These are phyloP conservation scores for Candida vartiovaarae DNA, from an alignment of 805 yeast genomes.

Conservation along the genomic window DNA sequence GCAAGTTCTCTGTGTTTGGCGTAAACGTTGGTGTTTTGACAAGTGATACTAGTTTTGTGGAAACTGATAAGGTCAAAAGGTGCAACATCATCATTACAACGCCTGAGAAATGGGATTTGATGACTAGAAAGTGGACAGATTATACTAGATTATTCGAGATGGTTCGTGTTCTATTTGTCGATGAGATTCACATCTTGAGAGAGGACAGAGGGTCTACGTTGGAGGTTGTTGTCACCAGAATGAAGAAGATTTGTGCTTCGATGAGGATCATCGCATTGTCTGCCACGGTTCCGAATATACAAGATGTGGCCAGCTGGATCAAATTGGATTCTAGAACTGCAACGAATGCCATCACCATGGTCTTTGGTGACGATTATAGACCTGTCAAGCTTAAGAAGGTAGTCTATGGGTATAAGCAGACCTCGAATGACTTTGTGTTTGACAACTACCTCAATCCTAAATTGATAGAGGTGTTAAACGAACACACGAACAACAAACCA, in stretches of 20 bases:
- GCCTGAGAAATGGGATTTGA: slow-evolving; percentile 57
- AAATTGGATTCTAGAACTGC: slow-evolving; percentile 17
- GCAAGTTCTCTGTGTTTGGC: slow-evolving; percentile 31
- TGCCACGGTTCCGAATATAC: slow-evolving; percentile 47
- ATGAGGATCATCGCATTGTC: slow-evolving; percentile 42
- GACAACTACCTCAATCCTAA: slow-evolving; percentile 38
- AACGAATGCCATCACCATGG: slow-evolving; percentile 29
- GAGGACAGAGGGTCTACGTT: slow-evolving; percentile 42
- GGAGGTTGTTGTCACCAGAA: slow-evolving; percentile 41
- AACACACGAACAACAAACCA: slow-evolving; percentile 35
- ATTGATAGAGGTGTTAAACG: slow-evolving; percentile 31
- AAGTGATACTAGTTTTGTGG: slow-evolving; percentile 42
- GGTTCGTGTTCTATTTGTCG: slow-evolving; percentile 38
- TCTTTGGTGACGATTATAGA: slow-evolving; percentile 41
- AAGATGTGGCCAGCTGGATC: slow-evolving; percentile 41
- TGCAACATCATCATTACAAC: slow-evolving; percentile 46
- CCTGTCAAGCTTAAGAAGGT: slow-evolving; percentile 35
- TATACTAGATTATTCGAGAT: slow-evolving; percentile 31
- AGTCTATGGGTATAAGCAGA: slow-evolving; percentile 37
- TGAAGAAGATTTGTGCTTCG: slow-evolving; percentile 31
- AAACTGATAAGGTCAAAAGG: slow-evolving; percentile 38
- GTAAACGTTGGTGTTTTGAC: slow-evolving; percentile 45
- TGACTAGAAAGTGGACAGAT: slow-evolving; percentile 46
- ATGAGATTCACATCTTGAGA: slow-evolving; percentile 41
- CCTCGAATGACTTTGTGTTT: slow-evolving; percentile 39